Conservation (phyloP, 805 yeast species). For the Priceomyces medius region DNA sequence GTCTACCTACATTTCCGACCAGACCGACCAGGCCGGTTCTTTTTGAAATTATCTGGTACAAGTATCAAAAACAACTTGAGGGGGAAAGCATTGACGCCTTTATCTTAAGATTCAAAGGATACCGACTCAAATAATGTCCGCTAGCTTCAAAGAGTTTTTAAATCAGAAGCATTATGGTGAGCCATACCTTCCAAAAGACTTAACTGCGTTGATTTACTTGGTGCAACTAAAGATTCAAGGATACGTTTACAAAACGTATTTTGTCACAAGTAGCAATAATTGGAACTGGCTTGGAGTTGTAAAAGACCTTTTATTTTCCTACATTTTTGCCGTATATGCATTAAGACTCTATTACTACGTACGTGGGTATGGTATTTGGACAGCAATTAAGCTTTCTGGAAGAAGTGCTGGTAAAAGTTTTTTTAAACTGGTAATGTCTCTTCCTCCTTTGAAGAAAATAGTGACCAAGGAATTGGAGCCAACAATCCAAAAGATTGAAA, state of each 20-base stretch:
- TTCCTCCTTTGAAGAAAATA: constrained; percentile 55
- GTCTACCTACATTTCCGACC: too few relatives aligned
- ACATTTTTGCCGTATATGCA: constrained; percentile 13
- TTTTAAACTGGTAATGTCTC: constrained; percentile 32
- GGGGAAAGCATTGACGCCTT: too few relatives aligned
- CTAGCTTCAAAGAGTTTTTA: not conserved
- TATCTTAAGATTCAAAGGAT: too few relatives aligned
- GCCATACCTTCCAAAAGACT: constrained; percentile 22
- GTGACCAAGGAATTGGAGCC: constrained; percentile 60
- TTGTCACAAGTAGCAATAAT: not conserved
- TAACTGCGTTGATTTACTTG: constrained; percentile 13
- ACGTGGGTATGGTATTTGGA: constrained; percentile 41
- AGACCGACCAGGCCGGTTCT: too few relatives aligned
- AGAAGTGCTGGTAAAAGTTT: constrained; percentile 17
- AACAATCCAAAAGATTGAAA: constrained; percentile 51
- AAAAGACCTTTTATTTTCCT: constrained; percentile 22
- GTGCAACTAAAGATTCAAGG: constrained; percentile 4
- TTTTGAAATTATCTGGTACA: too few relatives aligned
- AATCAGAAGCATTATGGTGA: constrained; percentile 18
- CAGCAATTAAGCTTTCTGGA: constrained; percentile 20
- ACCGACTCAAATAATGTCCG: constrained; percentile 2
- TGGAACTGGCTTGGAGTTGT: constrained; percentile 14
- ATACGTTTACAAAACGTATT: constrained; percentile 1
- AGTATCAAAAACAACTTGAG: too few relatives aligned
- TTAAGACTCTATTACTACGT: constrained; percentile 11